Conservation (phyloP, 2,329 filamentous ascomycete genomes). For the Arthrobotrys iridis region DNA sequence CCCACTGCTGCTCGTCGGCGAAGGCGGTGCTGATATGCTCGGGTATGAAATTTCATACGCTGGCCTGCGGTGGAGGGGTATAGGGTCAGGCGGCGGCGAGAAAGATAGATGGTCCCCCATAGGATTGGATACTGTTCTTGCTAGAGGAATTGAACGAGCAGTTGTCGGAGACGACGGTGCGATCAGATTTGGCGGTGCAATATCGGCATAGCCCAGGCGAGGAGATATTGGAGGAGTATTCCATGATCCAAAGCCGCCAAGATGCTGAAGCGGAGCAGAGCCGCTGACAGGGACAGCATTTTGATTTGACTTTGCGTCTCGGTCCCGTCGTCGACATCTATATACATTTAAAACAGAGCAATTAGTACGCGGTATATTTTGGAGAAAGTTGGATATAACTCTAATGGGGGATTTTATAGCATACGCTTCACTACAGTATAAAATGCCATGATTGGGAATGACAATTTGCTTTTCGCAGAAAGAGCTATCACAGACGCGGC, state of each 20-base stretch:
- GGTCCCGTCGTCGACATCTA: slow-evolving; percentile 44
- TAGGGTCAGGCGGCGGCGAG: slow-evolving; percentile 53
- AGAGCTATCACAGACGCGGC: slow-evolving; percentile 50
- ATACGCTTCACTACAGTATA: slow-evolving; percentile 57
- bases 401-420: not conserved
- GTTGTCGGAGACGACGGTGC: slow-evolving; percentile 50
- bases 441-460: slow-evolving; percentile 57
- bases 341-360: slow-evolving; percentile 12
- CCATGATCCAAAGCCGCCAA: slow-evolving; percentile 46
- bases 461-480: slow-evolving; percentile 59
- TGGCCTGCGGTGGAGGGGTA: slow-evolving; percentile 42
- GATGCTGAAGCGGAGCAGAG: slow-evolving; percentile 40
- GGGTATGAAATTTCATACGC: slow-evolving; percentile 47
- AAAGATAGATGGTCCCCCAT: slow-evolving; percentile 33
- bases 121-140: slow-evolving; percentile 39
- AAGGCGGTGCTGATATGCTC: slow-evolving; percentile 48
- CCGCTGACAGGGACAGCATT: slow-evolving; percentile 37
- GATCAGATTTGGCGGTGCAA: slow-evolving; percentile 49
- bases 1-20: slow-evolving; percentile 44
- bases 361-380: not conserved
- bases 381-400: slow-evolving; percentile 7
- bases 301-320: slow-evolving; percentile 42
- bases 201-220: slow-evolving; percentile 38
- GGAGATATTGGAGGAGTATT: slow-evolving; percentile 51
- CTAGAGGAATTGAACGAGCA: slow-evolving; percentile 41